Evolutionary conservation across 176 grass and related monocot genomes (phyloP), one percentile per base, ranked within the genome.

Genomic region (Triticum timopheevii): DNA sequence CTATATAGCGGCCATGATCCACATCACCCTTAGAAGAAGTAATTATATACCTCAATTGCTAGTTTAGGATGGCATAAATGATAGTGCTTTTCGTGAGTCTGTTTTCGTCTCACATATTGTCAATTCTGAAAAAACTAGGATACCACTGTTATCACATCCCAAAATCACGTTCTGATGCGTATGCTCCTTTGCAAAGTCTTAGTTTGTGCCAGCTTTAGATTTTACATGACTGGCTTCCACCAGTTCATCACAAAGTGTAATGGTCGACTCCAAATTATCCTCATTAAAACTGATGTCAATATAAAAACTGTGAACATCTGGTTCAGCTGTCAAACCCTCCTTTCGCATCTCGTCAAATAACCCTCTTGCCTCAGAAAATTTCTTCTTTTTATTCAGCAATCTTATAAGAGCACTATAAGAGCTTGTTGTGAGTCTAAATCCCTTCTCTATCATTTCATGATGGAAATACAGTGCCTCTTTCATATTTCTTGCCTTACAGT

Each of bases 381-480:
- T 95, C 76, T 98, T 98, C 90, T 92, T 98, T 88, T 89, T 98
- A 80, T 94, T 61, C 33, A 98, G 84, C 31, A 89, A 87, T 78
- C 88, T 95, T 81, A 98, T 92, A 91, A 95, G 88, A 72, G 90
- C 81, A 91, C 75, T 95, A 42, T 92, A 98, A 23, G 93, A 82
- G 72, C 86, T 76, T 82, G 85, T 88, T 40, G 86, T 94, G 65
- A 98, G 91, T 77, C 39, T 89, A 61, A 94, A 95, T 39, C 96
- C 92, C 74, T 92, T 95, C 38, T 86, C 82, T 30, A 82, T 84
- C 96, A 98, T 94, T 89, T 92, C 96, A 69, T 64, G 80, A 82
- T 88, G 92, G 66, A 98, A 90, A 98, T 95, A 88, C 70, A 87
- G 67, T 25, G 96, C 96, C 58, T 98, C 96, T 82, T 98, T 98